These are phyloP conservation scores for Saccharomycopsis amapae DNA, from an alignment of 805 yeast genomes.

Conservation along the genomic window DNA sequence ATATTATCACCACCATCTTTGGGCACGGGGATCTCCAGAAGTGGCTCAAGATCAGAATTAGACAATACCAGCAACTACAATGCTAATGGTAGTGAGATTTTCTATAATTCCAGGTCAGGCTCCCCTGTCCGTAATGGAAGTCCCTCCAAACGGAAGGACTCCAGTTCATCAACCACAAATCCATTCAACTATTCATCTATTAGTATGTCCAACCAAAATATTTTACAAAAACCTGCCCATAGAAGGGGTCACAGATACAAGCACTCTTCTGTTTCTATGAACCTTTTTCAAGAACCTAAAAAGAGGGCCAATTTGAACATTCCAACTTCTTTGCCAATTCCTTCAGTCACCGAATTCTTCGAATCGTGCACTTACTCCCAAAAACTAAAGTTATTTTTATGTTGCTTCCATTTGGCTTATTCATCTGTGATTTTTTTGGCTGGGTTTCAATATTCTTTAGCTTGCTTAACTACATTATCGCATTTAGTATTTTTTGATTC, in stretches of 20 bases:
- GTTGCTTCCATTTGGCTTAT: slow-evolving; percentile 45
- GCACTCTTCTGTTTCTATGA: slow-evolving; percentile 94
- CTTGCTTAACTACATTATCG: slow-evolving; percentile 67
- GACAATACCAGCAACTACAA: background rate
- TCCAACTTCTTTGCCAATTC: slow-evolving; percentile 52
- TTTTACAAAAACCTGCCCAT: slow-evolving; percentile 47
- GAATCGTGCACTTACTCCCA: slow-evolving; percentile 55
- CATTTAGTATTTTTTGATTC: slow-evolving; percentile 87
- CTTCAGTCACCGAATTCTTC: slow-evolving; percentile 48
- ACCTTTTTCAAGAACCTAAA: slow-evolving; percentile 89
- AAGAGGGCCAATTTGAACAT: slow-evolving; percentile 66
- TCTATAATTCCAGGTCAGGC: slow-evolving; percentile 14
- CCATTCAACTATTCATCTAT: slow-evolving; percentile 17
- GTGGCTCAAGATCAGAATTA: slow-evolving; percentile 10
- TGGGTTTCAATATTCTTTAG: slow-evolving; percentile 52
- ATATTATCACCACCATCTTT: slow-evolving; percentile 10
- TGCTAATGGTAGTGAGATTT: slow-evolving; percentile 3
- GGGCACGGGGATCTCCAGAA: slow-evolving; percentile 3
- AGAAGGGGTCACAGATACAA: slow-evolving; percentile 94
- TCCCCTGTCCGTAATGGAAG: slow-evolving; percentile 18
- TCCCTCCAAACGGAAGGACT: slow-evolving; percentile 1
- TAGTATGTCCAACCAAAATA: slow-evolving; percentile 21
- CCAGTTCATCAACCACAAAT: slow-evolving; percentile 6
- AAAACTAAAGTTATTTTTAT: slow-evolving; percentile 50
- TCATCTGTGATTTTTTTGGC: slow-evolving; percentile 51